phyloP scores from a whole-genome alignment of 2,329 filamentous ascomycete genomes.

The Colletotrichum spinosum region DNA sequence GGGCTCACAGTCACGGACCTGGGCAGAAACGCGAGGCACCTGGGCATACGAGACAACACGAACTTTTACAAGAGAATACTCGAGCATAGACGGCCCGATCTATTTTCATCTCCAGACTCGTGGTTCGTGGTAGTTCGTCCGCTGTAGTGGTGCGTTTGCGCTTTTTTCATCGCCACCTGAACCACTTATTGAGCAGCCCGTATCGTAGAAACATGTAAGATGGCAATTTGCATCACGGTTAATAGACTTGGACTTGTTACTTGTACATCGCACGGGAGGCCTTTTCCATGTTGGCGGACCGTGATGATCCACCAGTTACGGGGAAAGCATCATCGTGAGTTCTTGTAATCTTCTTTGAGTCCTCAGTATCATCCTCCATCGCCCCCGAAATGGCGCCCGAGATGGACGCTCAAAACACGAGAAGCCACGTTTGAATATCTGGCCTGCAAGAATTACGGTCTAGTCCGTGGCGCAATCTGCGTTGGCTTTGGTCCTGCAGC shows the following conservation, averaged over 20 bases:
- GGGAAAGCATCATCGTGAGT: too few species aligned
- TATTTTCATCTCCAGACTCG: too few species aligned
- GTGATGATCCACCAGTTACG: too few species aligned
- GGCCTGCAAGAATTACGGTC: not conserved
- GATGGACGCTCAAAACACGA: not conserved
- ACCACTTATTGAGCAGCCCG: not conserved
- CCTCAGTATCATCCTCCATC: not conserved
- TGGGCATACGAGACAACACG: not conserved
- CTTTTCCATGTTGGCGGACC: not conserved
- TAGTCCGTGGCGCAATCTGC: constrained; percentile 16
- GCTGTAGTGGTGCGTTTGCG: not conserved
- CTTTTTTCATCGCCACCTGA: not conserved
- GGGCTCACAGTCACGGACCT: constrained; percentile 24
- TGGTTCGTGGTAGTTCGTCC: not conserved
- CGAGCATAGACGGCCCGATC: too few species aligned
- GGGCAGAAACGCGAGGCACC: constrained; percentile 1
- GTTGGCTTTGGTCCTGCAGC: constrained; percentile 16
- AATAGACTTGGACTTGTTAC: constrained; percentile 6
- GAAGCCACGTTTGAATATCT: not conserved
- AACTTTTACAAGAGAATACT: too few species aligned
- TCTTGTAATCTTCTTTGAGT: too few species aligned
- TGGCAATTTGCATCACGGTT: constrained; percentile 7
- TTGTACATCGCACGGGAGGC: not conserved
- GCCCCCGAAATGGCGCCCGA: not conserved
- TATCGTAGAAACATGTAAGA: constrained; percentile 7